Evolutionary conservation across 73 alveolate genomes (phyloP), one percentile per base, ranked within the genome.

Genomic region (Paramecium octaurelia): DNA sequence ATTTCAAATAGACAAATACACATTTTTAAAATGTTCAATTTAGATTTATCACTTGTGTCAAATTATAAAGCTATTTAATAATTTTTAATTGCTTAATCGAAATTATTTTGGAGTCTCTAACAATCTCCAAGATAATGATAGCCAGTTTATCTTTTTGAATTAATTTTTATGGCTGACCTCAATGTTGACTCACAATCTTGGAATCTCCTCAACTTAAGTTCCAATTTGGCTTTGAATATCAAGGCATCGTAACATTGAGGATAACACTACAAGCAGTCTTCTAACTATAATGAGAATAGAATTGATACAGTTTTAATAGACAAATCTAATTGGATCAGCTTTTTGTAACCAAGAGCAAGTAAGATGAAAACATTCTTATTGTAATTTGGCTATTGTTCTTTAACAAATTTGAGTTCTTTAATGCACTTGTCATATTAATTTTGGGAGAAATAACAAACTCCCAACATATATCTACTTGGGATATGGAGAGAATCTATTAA

Each of bases 171-270:
- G 36, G 92, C 95, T 10, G 54, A 42, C 64, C 35, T 69, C 60
- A 95, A 90, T 27, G 92, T 94, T 40, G 43, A 7, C 6, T 90
- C 85, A 14, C 96, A 95, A 54, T 69, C 86, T 40, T 92, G 80
- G 64, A 38, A 93, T 48, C 92, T 70, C 40, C 94, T 89, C 86
- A 83, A 50, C n/a, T 90, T 46, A 2, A 93, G 85, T 40, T 86
- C 90, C 36, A 95, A 60, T 58, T 95, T 92, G 2, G 96, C 98
- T 85, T 97, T 84, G n/a, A 95, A 96, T 27, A 93, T 50, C 80
- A 69, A 93, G 5, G 96, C 95, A 43, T 96, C 98, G 20, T 96
- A 93, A 57, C 86, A 96, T 18, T 92, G 36, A 12, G 96, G 93
- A 86, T 88, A 94, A 16, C 58, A 59, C 27, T 42, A 18, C 6